phyloP scores from a whole-genome alignment of 108 stramenopile species.

The Nitzschia sp. region DNA sequence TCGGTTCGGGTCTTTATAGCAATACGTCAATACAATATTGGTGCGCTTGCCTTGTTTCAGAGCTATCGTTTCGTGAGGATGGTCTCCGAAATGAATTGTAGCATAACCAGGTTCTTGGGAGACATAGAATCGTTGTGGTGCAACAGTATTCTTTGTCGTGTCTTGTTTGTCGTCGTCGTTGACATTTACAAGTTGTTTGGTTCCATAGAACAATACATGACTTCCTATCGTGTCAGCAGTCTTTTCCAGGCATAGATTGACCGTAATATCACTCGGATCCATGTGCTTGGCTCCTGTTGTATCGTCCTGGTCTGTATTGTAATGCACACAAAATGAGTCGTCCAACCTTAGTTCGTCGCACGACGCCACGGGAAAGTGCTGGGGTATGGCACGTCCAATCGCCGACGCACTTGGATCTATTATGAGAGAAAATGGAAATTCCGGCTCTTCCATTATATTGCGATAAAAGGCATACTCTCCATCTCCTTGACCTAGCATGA shows the following conservation, averaged over 20 bases:
- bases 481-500: conserved; percentile 38
- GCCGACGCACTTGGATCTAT: conserved; percentile 4
- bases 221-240: conserved; percentile 39
- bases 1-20: conserved; percentile 40
- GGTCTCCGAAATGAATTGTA: conserved; percentile 54
- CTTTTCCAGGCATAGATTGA: conserved; percentile 60
- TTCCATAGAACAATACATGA: conserved; percentile 56
- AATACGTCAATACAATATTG: conserved; percentile 56
- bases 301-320: conserved; percentile 52
- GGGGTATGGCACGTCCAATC: conserved; percentile 18
- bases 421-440: conserved; percentile 37
- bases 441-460: conserved; percentile 65
- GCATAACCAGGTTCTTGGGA: conserved; percentile 37
- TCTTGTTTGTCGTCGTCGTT: conserved; percentile 7
- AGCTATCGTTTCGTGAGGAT: conserved; percentile 54
- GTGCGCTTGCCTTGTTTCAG: conserved; percentile 39
- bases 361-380: conserved; percentile 31
- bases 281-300: conserved; percentile 46
- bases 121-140: conserved; percentile 34
- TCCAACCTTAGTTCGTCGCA: conserved; percentile 37
- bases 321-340: conserved; percentile 62
- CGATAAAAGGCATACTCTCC: conserved; percentile 56
- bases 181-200: conserved; percentile 22
- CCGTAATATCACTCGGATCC: conserved; percentile 68
- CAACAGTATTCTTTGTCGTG: not conserved